Evolutionary conservation across 306 rosid genomes (phyloP).

Genomic region (barrel medic (Medicago truncatula)): DNA sequence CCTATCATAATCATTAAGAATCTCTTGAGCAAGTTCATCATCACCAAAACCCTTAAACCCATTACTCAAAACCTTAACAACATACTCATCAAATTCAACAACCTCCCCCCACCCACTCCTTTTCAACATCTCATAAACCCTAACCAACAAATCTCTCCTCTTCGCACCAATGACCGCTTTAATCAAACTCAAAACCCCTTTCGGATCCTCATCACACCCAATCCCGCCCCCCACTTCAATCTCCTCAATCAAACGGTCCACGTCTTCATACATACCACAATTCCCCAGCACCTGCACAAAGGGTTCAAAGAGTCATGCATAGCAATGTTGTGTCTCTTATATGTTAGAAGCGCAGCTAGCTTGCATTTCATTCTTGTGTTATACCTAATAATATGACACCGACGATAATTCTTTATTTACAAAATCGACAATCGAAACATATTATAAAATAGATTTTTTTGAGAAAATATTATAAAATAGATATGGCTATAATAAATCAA

Average conservation of each 20-base stretch:
- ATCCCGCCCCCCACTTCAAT: slow-evolving; percentile 49
- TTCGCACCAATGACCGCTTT: slow-evolving; percentile 67
- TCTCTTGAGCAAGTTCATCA: slow-evolving; percentile 48
- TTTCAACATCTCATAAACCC: slow-evolving; percentile 75
- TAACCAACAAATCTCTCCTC: slow-evolving; percentile 75
- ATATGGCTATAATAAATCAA: no score
- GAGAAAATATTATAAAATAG: no score
- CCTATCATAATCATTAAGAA: slow-evolving; percentile 43
- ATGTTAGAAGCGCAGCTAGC: no score
- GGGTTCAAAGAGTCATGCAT: no score
- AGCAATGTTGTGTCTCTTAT: no score
- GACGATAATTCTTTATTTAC: no score
- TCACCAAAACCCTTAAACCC: slow-evolving; percentile 75
- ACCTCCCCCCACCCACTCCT: slow-evolving; percentile 61
- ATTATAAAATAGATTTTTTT: no score
- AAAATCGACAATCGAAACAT: no score
- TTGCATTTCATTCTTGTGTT: no score
- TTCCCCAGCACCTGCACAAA: slow-evolving; percentile 45
- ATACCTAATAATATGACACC: no score
- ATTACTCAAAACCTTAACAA: slow-evolving; percentile 65
- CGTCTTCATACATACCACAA: slow-evolving; percentile 55
- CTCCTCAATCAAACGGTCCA: slow-evolving; percentile 68
- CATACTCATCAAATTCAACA: slow-evolving; percentile 61
- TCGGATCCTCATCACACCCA: slow-evolving; percentile 48
- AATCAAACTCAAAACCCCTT: slow-evolving; percentile 64